A percentile compares a stretch with the other conserved stretches of the same genome.
phyloP scores from a whole-genome alignment of 805 yeast species.

The Metschnikowia peoriensis region DNA sequence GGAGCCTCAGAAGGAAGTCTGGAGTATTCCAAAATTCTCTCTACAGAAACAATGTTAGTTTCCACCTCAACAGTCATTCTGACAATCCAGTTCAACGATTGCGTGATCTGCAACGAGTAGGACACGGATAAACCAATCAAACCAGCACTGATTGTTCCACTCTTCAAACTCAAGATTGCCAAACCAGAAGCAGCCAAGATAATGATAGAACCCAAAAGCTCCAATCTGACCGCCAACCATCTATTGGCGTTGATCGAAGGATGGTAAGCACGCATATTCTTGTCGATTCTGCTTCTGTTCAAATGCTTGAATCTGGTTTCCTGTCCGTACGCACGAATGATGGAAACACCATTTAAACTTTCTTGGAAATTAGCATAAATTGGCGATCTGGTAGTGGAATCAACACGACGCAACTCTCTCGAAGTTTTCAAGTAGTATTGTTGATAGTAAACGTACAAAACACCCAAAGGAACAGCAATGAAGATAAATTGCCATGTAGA shows the following conservation, averaged over 20 bases:
- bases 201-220: constrained; percentile 84
- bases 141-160: constrained; percentile 81
- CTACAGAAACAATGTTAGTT: constrained; percentile 95
- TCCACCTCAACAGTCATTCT: constrained; percentile 99
- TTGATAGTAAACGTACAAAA: constrained; percentile 69
- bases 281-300: constrained; percentile 72
- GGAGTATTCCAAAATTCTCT: constrained; percentile 88
- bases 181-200: constrained; percentile 85
- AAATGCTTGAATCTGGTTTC: constrained; percentile 58
- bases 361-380: constrained; percentile 85
- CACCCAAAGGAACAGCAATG: constrained; percentile 65
- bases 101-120: constrained; percentile 90
- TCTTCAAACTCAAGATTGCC: constrained; percentile 64
- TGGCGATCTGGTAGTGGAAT: constrained; percentile 77
- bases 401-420: constrained; percentile 79
- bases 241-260: constrained; percentile 92
- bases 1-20: constrained; percentile 84
- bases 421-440: constrained; percentile 74
- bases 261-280: constrained; percentile 87
- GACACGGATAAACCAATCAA: constrained; percentile 90
- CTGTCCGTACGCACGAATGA: constrained; percentile 74
- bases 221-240: constrained; percentile 96
- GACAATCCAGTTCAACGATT: constrained; percentile 94
- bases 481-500: constrained; percentile 87
- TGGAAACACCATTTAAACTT: constrained; percentile 69